Evolutionary conservation across 2,329 filamentous ascomycete species (phyloP).

Genomic region (Thielaviopsis cerberus): DNA sequence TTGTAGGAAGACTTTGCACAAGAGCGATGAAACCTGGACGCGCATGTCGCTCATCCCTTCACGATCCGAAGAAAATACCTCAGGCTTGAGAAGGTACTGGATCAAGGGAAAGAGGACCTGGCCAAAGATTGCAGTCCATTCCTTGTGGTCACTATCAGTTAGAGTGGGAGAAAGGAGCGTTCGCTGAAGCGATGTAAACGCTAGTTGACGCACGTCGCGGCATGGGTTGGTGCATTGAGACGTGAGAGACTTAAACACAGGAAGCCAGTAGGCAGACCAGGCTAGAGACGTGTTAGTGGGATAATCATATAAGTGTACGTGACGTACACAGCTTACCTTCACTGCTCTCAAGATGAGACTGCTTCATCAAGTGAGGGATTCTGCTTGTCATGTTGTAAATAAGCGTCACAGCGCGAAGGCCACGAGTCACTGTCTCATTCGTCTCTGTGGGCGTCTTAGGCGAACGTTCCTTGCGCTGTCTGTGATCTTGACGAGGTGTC

Average conservation of each 20-base stretch:
- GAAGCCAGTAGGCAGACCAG: constrained; percentile 95
- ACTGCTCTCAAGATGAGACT: constrained; percentile 75
- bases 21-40: constrained; percentile 72
- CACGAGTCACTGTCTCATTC: constrained; percentile 27
- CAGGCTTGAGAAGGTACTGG: constrained; percentile 70
- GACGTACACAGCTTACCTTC: constrained; percentile 41
- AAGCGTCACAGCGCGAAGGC: constrained; percentile 61
- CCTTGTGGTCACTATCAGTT: constrained; percentile 63
- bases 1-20: constrained; percentile 91
- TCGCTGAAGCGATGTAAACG: constrained; percentile 70
- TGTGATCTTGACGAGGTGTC: not conserved
- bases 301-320: constrained; percentile 13
- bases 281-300: constrained; percentile 30
- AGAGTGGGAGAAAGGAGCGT: constrained; percentile 71
- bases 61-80: constrained; percentile 80
- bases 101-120: constrained; percentile 90
- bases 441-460: not conserved
- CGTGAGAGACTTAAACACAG: constrained; percentile 75
- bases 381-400: constrained; percentile 67
- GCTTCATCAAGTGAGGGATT: constrained; percentile 72
- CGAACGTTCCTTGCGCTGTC: not conserved
- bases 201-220: constrained; percentile 76
- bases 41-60: constrained; percentile 90
- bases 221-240: constrained; percentile 88
- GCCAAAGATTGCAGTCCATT: constrained; percentile 89